Percentiles rank a stretch among this genome's conserved stretches.
Evolutionary conservation across 768 basidiomycete genomes (phyloP).

Genomic region (Tylopilus felleus): DNA sequence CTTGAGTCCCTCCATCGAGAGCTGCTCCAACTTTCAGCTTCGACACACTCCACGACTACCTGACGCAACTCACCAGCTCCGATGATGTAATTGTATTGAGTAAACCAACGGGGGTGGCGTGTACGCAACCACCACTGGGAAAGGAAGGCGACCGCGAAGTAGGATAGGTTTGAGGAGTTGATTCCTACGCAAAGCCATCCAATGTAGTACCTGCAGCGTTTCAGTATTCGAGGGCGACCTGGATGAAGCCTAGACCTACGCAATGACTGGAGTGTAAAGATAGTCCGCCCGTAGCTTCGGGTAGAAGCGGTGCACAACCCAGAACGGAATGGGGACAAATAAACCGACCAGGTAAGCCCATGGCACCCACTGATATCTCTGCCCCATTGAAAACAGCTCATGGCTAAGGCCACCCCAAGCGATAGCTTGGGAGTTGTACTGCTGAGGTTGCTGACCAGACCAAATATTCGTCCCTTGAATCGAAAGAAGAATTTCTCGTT

Average conservation of each 20-base stretch:
- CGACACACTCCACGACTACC: neutral
- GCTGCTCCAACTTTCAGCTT: constrained; percentile 14
- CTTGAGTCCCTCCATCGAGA: constrained; percentile 41
- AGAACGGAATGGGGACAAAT: constrained; percentile 41
- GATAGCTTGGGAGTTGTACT: constrained; percentile 34
- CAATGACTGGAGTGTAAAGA: constrained; percentile 34
- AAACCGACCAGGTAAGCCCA: constrained; percentile 35
- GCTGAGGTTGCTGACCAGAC: constrained; percentile 32
- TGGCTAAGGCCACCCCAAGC: constrained; percentile 41
- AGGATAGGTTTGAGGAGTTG: constrained; percentile 48
- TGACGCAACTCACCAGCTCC: constrained; percentile 46
- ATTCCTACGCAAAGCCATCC: constrained; percentile 49
- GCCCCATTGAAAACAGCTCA: constrained; percentile 31
- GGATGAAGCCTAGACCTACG: constrained; percentile 9
- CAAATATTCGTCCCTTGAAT: constrained; percentile 48
- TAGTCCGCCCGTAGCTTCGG: constrained; percentile 31
- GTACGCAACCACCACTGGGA: constrained; percentile 61
- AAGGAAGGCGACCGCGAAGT: constrained; percentile 49
- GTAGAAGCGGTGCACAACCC: constrained; percentile 36
- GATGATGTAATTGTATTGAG: constrained; percentile 62
- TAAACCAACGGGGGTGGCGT: constrained; percentile 64
- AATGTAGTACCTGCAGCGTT: constrained; percentile 33
- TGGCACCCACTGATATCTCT: constrained; percentile 41
- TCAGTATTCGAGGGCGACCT: constrained; percentile 7
- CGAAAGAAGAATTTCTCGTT: constrained; percentile 50